A percentile compares a stretch with the other conserved stretches of the same genome.
phyloP scores from a whole-genome alignment of 805 yeast genomes.

The Lipomyces kockii region DNA sequence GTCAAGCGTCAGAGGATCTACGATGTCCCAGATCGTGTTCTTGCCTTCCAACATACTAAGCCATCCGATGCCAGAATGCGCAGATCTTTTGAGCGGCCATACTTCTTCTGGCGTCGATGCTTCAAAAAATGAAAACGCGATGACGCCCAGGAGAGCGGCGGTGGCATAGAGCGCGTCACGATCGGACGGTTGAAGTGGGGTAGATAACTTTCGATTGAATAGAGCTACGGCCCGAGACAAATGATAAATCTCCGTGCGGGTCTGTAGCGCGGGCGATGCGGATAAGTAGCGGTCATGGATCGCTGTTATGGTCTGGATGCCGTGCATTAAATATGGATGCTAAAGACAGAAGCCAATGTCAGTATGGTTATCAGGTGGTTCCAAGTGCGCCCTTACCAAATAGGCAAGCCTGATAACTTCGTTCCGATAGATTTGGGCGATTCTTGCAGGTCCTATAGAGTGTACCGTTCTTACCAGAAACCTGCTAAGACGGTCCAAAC shows the following conservation, averaged over 20 bases:
- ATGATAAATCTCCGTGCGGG: neutral
- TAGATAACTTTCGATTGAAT: neutral
- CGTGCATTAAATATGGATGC: neutral
- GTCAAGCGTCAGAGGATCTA: neutral
- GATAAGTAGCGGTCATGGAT: slow-evolving; percentile 1
- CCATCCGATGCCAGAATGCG: neutral
- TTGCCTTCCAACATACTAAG: neutral
- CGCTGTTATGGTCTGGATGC: neutral
- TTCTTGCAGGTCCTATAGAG: no score
- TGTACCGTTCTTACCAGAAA: no score
- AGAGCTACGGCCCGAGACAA: neutral
- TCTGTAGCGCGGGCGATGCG: neutral
- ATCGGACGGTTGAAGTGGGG: neutral
- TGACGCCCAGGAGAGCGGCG: neutral
- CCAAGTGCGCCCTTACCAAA: neutral
- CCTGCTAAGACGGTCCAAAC: no score
- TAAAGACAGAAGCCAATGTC: neutral
- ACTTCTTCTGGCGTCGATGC: neutral
- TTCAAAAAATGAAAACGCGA: neutral
- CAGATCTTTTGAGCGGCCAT: neutral
- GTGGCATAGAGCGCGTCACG: neutral
- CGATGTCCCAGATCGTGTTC: neutral
- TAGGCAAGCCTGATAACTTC: neutral
- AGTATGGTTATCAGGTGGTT: no score
- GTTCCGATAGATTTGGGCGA: neutral